Evolutionary conservation across 75 land plant genomes (phyloP).

Genomic region (Larix kaempferi): DNA sequence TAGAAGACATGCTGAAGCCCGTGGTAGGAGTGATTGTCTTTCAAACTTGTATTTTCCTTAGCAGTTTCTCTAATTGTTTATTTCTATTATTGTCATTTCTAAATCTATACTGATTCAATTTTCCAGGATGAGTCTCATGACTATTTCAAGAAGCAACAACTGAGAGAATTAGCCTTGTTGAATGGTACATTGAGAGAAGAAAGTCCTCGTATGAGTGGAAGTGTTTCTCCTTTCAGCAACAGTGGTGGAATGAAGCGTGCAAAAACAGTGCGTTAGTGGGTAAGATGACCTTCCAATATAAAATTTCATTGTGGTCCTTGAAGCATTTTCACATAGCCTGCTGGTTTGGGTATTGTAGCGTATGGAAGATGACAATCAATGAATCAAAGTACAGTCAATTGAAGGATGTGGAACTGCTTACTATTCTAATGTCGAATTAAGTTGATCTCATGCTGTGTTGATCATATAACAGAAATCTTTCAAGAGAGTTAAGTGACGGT

Average conservation of each 20-base stretch:
- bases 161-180: slow-evolving; percentile 81
- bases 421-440: not conserved
- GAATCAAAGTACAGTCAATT: not conserved
- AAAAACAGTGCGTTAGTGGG: slow-evolving; percentile 44
- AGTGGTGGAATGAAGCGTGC: slow-evolving; percentile 79
- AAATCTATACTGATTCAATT: too few relatives aligned
- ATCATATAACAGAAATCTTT: not conserved
- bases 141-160: slow-evolving; percentile 81
- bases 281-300: too few relatives aligned
- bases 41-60: too few relatives aligned
- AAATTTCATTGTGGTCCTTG: too few relatives aligned
- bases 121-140: slow-evolving; percentile 84
- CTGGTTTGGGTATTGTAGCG: not conserved
- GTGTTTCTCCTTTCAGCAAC: slow-evolving; percentile 74
- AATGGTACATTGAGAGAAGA: slow-evolving; percentile 92
- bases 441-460: not conserved
- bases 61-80: too few relatives aligned
- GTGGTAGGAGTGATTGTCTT: slow-evolving; percentile 40
- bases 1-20: slow-evolving; percentile 75
- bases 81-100: too few relatives aligned
- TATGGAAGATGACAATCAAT: not conserved
- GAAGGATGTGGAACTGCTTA: slow-evolving; percentile 1
- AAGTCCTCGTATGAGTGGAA: slow-evolving; percentile 56
- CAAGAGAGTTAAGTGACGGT: not conserved
- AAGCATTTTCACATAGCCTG: not conserved